phyloP scores from a whole-genome alignment of 2,329 filamentous ascomycete genomes.

The Emergomyces orientalis region DNA sequence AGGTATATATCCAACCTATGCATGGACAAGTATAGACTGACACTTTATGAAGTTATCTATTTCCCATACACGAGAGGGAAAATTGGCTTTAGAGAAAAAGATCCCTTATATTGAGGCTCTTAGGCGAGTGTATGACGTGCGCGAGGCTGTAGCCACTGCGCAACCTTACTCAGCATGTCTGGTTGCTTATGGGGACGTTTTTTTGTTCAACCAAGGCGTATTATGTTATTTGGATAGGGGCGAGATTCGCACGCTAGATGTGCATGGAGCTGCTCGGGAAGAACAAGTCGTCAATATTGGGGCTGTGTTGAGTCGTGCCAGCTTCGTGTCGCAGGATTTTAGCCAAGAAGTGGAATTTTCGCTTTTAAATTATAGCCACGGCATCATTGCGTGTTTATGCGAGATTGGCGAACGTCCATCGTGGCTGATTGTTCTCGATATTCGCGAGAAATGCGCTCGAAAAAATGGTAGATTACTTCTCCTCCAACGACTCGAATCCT shows the following conservation, averaged over 20 bases:
- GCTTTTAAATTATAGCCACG: constrained; percentile 49
- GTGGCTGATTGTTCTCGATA: constrained; percentile 48
- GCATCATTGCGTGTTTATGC: constrained; percentile 50
- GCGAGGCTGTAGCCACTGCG: constrained; percentile 51
- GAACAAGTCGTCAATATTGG: constrained; percentile 48
- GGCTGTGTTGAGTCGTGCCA: constrained; percentile 29
- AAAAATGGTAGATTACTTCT: constrained; percentile 33
- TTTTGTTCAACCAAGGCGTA: constrained; percentile 54
- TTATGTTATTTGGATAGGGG: constrained; percentile 53
- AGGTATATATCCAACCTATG: neutral
- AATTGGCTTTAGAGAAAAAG: constrained; percentile 27
- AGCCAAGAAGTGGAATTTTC: constrained; percentile 40
- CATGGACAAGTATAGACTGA: constrained; percentile 12
- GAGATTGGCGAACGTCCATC: constrained; percentile 36
- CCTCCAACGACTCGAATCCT: constrained; percentile 36
- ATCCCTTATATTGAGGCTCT: constrained; percentile 46
- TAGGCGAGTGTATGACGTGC: constrained; percentile 52
- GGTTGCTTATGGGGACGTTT: constrained; percentile 51
- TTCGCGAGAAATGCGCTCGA: constrained; percentile 20
- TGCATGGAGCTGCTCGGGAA: constrained; percentile 40
- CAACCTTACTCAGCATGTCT: constrained; percentile 53
- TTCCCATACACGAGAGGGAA: constrained; percentile 39
- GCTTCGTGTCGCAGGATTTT: constrained; percentile 28
- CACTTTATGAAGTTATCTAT: constrained; percentile 31
- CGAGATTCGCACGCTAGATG: constrained; percentile 50